Conservation (phyloP, 2,329 filamentous ascomycete genomes). For the Paramyrothecium sp. region DNA sequence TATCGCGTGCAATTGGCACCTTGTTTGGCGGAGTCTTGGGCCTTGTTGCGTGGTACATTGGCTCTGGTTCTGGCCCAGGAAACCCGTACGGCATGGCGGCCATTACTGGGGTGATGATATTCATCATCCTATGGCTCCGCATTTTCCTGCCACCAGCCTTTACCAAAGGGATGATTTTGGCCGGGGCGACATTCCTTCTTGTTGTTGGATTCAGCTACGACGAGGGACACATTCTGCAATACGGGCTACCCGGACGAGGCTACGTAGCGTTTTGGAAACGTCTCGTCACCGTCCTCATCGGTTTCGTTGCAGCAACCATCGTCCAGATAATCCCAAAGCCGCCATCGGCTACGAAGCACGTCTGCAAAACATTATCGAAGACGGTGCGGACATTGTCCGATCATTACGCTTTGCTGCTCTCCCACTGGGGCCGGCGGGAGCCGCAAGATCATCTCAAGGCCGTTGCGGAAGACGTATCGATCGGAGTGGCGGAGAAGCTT, state of each 20-base stretch:
- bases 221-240: conserved; percentile 36
- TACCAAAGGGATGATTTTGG: conserved; percentile 27
- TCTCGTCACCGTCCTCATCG: conserved; percentile 40
- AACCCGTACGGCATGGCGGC: conserved; percentile 50
- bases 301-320: conserved; percentile 38
- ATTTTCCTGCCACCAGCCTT: conserved; percentile 28
- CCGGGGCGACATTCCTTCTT: conserved; percentile 36
- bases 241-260: conserved; percentile 44
- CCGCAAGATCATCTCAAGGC: conserved; percentile 24
- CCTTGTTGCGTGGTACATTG: conserved; percentile 49
- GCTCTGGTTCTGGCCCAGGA: conserved; percentile 43
- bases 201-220: conserved; percentile 47
- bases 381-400: conserved; percentile 40
- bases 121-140: conserved; percentile 32
- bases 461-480: conserved; percentile 24
- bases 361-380: conserved; percentile 43
- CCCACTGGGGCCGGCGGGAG: conserved; percentile 37
- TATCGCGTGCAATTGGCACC: conserved; percentile 39
- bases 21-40: conserved; percentile 45
- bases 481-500: conserved; percentile 27
- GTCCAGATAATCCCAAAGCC: conserved; percentile 46
- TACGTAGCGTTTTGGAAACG: conserved; percentile 49
- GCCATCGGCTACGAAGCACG: conserved; percentile 42
- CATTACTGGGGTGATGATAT: conserved; percentile 35
- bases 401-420: conserved; percentile 47